Percentiles rank a stretch among this genome's conserved stretches.
Evolutionary conservation across 1,284 basidiomycete genomes (phyloP).

Genomic region (Trichosporon coremiiforme): DNA sequence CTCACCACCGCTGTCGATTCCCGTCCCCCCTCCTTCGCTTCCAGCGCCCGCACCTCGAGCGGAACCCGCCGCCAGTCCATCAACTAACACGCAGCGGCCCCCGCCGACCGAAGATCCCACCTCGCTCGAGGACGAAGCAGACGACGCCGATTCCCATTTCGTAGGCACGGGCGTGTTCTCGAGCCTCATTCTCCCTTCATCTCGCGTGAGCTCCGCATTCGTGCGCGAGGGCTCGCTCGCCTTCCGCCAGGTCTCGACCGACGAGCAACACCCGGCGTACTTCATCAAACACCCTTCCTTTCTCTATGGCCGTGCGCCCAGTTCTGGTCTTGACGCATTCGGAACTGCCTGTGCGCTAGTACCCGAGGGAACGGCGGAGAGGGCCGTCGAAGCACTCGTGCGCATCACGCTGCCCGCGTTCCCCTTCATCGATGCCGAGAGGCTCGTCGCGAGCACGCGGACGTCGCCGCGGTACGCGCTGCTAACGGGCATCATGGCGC

Average conservation of each 20-base stretch:
- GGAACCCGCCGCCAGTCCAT: too few relatives aligned
- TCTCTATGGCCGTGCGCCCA: slow-evolving; percentile 41
- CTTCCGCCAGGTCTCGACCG: slow-evolving; percentile 46
- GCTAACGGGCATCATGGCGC: slow-evolving; percentile 45
- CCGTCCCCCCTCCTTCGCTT: neutral
- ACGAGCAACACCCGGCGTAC: slow-evolving; percentile 40
- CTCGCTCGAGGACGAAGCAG: slow-evolving; percentile 33
- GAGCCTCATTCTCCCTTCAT: slow-evolving; percentile 28
- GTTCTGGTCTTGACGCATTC: slow-evolving; percentile 30
- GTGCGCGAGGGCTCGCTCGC: slow-evolving; percentile 29
- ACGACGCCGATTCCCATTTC: slow-evolving; percentile 42
- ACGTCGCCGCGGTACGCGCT: slow-evolving; percentile 42
- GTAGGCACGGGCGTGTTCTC: slow-evolving; percentile 39
- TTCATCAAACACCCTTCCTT: slow-evolving; percentile 44
- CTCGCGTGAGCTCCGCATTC: slow-evolving; percentile 19
- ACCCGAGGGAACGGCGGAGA: slow-evolving; percentile 19
- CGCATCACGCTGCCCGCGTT: slow-evolving; percentile 40
- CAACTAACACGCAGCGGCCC: too few relatives aligned
- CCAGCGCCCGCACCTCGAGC: too few relatives aligned
- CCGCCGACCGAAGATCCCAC: slow-evolving; percentile 19
- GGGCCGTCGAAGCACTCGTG: slow-evolving; percentile 27
- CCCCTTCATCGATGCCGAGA: slow-evolving; percentile 44
- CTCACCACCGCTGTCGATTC: neutral
- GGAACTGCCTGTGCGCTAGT: slow-evolving; percentile 29
- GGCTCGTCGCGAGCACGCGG: slow-evolving; percentile 23